These are phyloP conservation scores for Periconia digitata DNA, from an alignment of 2,329 filamentous ascomycete species.

Conservation along the genomic window DNA sequence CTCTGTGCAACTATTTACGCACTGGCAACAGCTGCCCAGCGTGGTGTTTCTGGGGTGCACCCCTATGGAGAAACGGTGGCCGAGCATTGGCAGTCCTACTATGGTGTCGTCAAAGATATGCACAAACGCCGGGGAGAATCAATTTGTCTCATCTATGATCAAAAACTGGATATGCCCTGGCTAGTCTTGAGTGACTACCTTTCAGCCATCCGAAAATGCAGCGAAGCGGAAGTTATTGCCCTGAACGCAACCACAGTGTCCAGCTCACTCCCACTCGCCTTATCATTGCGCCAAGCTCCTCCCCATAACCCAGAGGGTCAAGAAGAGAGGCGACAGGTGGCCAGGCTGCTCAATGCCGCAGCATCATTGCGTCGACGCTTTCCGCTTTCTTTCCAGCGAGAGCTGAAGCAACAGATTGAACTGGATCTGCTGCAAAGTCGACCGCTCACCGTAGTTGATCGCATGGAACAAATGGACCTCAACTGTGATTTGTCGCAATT, in stretches of 20 bases:
- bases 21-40: conserved; percentile 66
- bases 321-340: conserved; percentile 51
- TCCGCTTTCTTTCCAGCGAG: conserved; percentile 67
- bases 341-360: conserved; percentile 69
- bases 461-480: conserved; percentile 77
- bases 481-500: conserved; percentile 76
- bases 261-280: conserved; percentile 16
- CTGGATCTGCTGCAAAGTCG: conserved; percentile 75
- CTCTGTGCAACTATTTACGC: conserved; percentile 72
- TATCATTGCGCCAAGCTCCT: conserved; percentile 36
- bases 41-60: conserved; percentile 71
- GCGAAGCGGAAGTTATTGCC: conserved; percentile 71
- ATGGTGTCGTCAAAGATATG: conserved; percentile 79
- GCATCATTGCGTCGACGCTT: conserved; percentile 70
- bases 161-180: conserved; percentile 73
- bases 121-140: conserved; percentile 85
- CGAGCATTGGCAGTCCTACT: conserved; percentile 87
- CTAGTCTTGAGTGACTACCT: conserved; percentile 80
- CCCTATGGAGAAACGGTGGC: conserved; percentile 74
- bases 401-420: conserved; percentile 67
- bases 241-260: conserved; percentile 61
- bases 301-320: conserved; percentile 8
- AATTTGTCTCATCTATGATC: conserved; percentile 74
- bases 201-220: conserved; percentile 78
- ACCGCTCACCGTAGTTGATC: conserved; percentile 59